These are phyloP conservation scores for Wickerhamomyces sp. DNA, from an alignment of 1,139 yeast genomes.

Conservation along the genomic window DNA sequence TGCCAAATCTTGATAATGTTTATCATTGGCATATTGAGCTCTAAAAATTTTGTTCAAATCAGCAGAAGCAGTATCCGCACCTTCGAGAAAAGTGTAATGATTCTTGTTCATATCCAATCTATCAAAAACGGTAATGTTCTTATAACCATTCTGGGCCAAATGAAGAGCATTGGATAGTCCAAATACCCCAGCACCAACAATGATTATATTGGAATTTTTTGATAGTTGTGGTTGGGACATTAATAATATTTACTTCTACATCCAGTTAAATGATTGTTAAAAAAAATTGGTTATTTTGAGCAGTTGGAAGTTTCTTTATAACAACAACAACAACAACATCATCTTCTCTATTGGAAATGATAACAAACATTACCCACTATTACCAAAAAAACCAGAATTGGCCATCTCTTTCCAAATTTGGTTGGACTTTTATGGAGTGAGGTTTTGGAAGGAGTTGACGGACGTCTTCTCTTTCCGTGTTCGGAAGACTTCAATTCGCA, in stretches of 20 bases:
- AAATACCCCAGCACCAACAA: constrained; percentile 44
- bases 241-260: no score
- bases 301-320: no score
- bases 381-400: no score
- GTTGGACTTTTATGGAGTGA: constrained; percentile 20
- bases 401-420: not conserved
- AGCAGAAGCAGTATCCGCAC: constrained; percentile 27
- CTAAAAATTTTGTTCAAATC: constrained; percentile 28
- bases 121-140: constrained; percentile 31
- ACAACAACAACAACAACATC: no score
- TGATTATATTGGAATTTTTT: constrained; percentile 21
- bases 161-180: constrained; percentile 40
- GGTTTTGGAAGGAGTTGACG: not conserved
- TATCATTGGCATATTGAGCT: constrained; percentile 23
- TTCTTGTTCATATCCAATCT: constrained; percentile 27
- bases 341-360: no score
- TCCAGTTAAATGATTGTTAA: no score
- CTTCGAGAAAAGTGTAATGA: constrained; percentile 27
- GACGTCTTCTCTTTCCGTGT: not conserved
- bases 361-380: no score
- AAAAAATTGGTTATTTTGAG: no score
- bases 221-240: not conserved
- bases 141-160: constrained; percentile 27
- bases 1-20: constrained; percentile 24
- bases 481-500: no score